These are phyloP conservation scores for Cyberlindnera meyerae DNA, from an alignment of 805 yeast species.

Conservation along the genomic window DNA sequence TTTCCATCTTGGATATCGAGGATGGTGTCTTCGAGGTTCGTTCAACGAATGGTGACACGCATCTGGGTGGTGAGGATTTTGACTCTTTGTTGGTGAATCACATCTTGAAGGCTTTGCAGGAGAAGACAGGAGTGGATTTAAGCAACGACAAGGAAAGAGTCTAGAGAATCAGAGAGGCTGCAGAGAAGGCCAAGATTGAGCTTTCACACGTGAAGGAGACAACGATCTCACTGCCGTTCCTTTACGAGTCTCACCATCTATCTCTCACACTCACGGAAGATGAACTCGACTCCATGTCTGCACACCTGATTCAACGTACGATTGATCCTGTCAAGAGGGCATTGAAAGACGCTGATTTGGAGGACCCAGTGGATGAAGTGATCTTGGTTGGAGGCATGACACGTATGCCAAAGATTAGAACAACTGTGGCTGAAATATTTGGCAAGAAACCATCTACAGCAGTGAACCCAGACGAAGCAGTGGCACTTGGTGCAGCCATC, in stretches of 20 bases:
- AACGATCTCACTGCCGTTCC: conserved; percentile 65
- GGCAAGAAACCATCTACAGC: conserved; percentile 62
- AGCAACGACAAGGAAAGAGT: conserved; percentile 39
- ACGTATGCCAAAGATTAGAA: conserved; percentile 76
- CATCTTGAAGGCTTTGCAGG: conserved; percentile 52
- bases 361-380: conserved; percentile 67
- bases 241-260: conserved; percentile 57
- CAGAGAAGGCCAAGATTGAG: conserved; percentile 74
- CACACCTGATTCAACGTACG: conserved; percentile 62
- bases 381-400: conserved; percentile 88
- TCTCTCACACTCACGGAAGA: conserved; percentile 55
- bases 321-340: conserved; percentile 72
- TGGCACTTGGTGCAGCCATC: conserved; percentile 85
- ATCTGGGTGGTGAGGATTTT: conserved; percentile 82
- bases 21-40: conserved; percentile 79
- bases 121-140: conserved; percentile 34
- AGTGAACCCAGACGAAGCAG: conserved; percentile 92
- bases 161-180: conserved; percentile 74
- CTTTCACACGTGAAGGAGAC: conserved; percentile 60
- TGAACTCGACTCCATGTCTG: conserved; percentile 62
- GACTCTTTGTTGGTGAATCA: conserved; percentile 57
- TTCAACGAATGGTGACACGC: conserved; percentile 81
- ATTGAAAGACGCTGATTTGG: conserved; percentile 65
- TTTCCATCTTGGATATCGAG: conserved; percentile 71
- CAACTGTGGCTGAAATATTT: conserved; percentile 54